These are phyloP conservation scores for Strobilomyces echinocephalus DNA, from an alignment of 768 basidiomycete species.

Conservation along the genomic window DNA sequence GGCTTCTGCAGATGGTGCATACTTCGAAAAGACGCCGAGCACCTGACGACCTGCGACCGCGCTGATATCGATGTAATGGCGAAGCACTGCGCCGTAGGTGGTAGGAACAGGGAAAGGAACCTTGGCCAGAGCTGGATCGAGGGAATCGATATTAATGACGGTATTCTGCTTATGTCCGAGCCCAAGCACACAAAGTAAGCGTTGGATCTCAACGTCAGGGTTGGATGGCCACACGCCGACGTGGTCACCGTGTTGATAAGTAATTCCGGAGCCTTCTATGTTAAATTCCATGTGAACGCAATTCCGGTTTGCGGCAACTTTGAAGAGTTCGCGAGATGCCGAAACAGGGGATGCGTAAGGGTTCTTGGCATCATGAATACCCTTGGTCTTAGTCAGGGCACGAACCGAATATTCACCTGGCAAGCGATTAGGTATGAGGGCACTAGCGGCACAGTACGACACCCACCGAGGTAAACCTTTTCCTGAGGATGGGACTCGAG, in stretches of 20 bases:
- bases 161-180: conserved; percentile 75
- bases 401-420: conserved; percentile 92
- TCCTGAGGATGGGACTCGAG: conserved; percentile 67
- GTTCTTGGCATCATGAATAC: conserved; percentile 97
- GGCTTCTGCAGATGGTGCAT: conserved; percentile 77
- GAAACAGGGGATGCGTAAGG: conserved; percentile 85
- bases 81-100: conserved; percentile 87
- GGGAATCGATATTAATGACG: conserved; percentile 90
- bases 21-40: conserved; percentile 81
- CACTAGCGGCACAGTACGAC: not conserved
- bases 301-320: conserved; percentile 67
- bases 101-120: conserved; percentile 98
- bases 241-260: conserved; percentile 99
- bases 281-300: conserved; percentile 94
- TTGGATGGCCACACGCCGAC: conserved; percentile 97
- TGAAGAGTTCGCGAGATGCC: conserved; percentile 79
- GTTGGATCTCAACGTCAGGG: conserved; percentile 85
- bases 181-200: conserved; percentile 82
- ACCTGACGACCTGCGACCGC: conserved; percentile 94
- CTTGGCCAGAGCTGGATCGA: conserved; percentile 96
- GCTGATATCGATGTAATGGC: conserved; percentile 96
- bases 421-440: not conserved
- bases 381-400: conserved; percentile 87
- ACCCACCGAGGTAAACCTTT: conserved; percentile 89
- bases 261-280: conserved; percentile 92